phyloP scores from a whole-genome alignment of 2,329 filamentous ascomycete species.

The Talaromyces piceae region DNA sequence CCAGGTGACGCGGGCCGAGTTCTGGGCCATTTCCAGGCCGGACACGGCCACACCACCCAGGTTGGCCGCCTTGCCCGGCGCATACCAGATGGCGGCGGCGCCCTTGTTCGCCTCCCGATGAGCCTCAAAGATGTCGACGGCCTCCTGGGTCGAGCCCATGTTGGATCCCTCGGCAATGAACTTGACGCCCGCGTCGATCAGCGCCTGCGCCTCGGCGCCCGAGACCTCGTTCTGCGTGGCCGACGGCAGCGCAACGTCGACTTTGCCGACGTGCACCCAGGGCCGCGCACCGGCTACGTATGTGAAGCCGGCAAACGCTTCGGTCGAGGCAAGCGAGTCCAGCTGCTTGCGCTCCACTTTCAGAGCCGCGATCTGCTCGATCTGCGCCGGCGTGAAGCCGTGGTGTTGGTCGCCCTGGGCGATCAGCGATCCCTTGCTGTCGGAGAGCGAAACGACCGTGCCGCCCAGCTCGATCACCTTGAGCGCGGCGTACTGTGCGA shows the following conservation, averaged over 20 bases:
- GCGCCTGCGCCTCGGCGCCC: conserved; percentile 76
- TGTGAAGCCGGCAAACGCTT: conserved; percentile 58
- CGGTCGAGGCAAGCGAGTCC: conserved; percentile 57
- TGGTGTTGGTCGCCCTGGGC: conserved; percentile 52
- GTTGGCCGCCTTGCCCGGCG: conserved; percentile 94
- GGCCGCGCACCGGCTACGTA: conserved; percentile 83
- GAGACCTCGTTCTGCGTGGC: conserved; percentile 98
- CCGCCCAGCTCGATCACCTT: conserved; percentile 95
- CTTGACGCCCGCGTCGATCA: conserved; percentile 67
- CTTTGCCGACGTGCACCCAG: conserved; percentile 81
- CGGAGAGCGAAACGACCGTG: conserved; percentile 84
- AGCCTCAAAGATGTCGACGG: conserved; percentile 87
- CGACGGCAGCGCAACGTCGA: conserved; percentile 86
- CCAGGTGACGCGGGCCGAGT: conserved; percentile 81
- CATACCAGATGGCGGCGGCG: conserved; percentile 77
- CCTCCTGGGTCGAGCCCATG: conserved; percentile 97
- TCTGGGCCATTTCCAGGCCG: conserved; percentile 98
- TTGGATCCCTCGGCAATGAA: conserved; percentile 96
- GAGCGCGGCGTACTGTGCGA: conserved; percentile 93
- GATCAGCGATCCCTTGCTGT: conserved; percentile 79
- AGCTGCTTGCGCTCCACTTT: conserved; percentile 84
- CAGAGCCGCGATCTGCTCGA: conserved; percentile 70
- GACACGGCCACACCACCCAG: conserved; percentile 95
- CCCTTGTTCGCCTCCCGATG: conserved; percentile 59
- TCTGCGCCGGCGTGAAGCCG: conserved; percentile 70